Percentiles rank a stretch among this genome's conserved stretches.
Conservation (phyloP, 2,329 filamentous ascomycete species). For the Beauveria varroae region DNA sequence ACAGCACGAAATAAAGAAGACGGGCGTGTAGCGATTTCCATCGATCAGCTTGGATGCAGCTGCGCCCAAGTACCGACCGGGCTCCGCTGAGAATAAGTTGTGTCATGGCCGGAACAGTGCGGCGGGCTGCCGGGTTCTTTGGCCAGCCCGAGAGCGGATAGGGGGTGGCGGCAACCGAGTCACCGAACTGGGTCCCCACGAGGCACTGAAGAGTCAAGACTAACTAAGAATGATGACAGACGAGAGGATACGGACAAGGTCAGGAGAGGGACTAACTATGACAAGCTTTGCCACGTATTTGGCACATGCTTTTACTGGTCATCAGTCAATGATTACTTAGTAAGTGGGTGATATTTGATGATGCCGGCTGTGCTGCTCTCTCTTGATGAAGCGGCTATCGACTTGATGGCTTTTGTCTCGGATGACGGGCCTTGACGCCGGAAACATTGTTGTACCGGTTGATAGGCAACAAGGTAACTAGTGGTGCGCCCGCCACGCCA, state of each 20-base stretch:
- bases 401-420: not conserved
- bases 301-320: no score
- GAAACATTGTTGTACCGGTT: not conserved
- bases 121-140: constrained; percentile 6
- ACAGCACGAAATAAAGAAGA: not conserved
- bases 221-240: no score
- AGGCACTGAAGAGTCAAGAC: no score
- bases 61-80: not conserved
- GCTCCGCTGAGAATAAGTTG: not conserved
- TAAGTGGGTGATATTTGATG: no score
- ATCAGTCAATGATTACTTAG: no score
- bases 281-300: no score
- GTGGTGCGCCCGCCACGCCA: no score
- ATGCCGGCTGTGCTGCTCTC: no score
- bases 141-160: constrained; percentile 6
- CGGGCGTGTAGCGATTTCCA: not conserved
- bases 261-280: no score
- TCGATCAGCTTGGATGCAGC: not conserved
- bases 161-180: constrained; percentile 3
- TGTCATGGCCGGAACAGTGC: not conserved
- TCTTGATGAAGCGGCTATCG: not conserved
- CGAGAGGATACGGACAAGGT: no score
- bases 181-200: not conserved
- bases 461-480: no score
- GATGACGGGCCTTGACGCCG: not conserved